Conservation (phyloP, 108 stramenopile species). For the Fragilaria crotonensis region DNA sequence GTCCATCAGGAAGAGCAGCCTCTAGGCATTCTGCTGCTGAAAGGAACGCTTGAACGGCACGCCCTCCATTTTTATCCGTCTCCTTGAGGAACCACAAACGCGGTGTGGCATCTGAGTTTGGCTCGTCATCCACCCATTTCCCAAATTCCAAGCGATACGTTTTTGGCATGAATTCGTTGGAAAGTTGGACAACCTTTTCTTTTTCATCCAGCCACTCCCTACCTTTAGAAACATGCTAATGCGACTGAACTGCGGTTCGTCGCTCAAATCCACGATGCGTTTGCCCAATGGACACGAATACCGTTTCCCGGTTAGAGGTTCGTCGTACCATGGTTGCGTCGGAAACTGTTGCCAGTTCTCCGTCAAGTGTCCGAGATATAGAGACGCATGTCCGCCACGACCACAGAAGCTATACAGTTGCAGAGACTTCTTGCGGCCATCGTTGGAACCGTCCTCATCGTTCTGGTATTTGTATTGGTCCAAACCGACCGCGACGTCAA, state of each 20-base stretch:
- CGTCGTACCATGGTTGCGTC: slow-evolving; percentile 47
- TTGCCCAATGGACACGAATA: slow-evolving; percentile 40
- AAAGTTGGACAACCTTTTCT: slow-evolving; percentile 23
- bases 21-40: slow-evolving; percentile 11
- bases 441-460: neutral
- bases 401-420: slow-evolving; percentile 9
- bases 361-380: slow-evolving; percentile 19
- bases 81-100: slow-evolving; percentile 45
- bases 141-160: slow-evolving; percentile 25
- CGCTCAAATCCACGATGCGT: slow-evolving; percentile 33
- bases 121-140: slow-evolving; percentile 10
- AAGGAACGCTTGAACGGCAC: slow-evolving; percentile 19
- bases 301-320: slow-evolving; percentile 16
- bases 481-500: slow-evolving; percentile 15
- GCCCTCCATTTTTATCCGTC: slow-evolving; percentile 34
- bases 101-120: neutral
- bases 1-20: slow-evolving; percentile 9
- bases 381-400: slow-evolving; percentile 29
- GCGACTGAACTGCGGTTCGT: slow-evolving; percentile 35
- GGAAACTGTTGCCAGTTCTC: slow-evolving; percentile 23
- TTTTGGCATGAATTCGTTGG: slow-evolving; percentile 26
- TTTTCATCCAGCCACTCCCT: slow-evolving; percentile 53
- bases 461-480: slow-evolving; percentile 2
- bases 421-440: neutral
- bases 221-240: slow-evolving; percentile 33